Percentiles rank a stretch among this genome's conserved stretches.
Conservation (phyloP, 2,329 filamentous ascomycete genomes). For the Aspergillus hortae region DNA sequence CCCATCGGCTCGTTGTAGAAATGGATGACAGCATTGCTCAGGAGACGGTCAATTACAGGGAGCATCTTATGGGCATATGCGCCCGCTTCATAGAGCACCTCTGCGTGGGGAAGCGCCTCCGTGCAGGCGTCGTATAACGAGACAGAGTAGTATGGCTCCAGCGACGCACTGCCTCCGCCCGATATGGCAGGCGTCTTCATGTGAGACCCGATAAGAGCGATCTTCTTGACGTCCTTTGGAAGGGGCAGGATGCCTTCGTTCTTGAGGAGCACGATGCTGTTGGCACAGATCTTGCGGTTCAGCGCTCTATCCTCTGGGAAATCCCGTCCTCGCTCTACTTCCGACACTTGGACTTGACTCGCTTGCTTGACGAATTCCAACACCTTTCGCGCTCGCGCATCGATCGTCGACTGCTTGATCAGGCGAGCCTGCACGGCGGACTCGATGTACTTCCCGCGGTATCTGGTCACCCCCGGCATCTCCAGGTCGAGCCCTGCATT, state of each 20-base stretch:
- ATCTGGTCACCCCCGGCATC: slow-evolving; percentile 21
- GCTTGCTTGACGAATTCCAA: slow-evolving; percentile 29
- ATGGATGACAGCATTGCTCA: slow-evolving; percentile 24
- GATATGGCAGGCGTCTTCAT: slow-evolving; percentile 32
- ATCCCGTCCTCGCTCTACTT: slow-evolving; percentile 11
- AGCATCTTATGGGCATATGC: slow-evolving; percentile 32
- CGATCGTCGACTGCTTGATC: slow-evolving; percentile 22
- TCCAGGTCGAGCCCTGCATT: slow-evolving; percentile 25
- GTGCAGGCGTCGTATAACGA: slow-evolving; percentile 29
- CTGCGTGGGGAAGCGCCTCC: slow-evolving; percentile 13
- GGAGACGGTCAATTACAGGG: slow-evolving; percentile 25
- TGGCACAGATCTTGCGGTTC: slow-evolving; percentile 13
- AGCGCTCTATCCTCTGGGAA: slow-evolving; percentile 16
- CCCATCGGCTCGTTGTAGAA: slow-evolving; percentile 18
- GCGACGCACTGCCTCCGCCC: slow-evolving; percentile 32
- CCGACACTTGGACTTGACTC: slow-evolving; percentile 8
- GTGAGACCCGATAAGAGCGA: slow-evolving; percentile 29
- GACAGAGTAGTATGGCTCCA: slow-evolving; percentile 32
- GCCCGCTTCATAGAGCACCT: slow-evolving; percentile 15
- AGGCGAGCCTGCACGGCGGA: slow-evolving; percentile 26
- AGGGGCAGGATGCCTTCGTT: slow-evolving; percentile 20
- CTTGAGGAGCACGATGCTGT: slow-evolving; percentile 19
- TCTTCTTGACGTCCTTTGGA: slow-evolving; percentile 11
- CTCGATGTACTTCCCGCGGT: slow-evolving; percentile 33
- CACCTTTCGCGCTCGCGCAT: slow-evolving; percentile 29